A percentile compares a stretch with the other conserved stretches of the same genome.
Evolutionary conservation across 1,284 basidiomycete species (phyloP).

Genomic region (Cerioporus squamosus): DNA sequence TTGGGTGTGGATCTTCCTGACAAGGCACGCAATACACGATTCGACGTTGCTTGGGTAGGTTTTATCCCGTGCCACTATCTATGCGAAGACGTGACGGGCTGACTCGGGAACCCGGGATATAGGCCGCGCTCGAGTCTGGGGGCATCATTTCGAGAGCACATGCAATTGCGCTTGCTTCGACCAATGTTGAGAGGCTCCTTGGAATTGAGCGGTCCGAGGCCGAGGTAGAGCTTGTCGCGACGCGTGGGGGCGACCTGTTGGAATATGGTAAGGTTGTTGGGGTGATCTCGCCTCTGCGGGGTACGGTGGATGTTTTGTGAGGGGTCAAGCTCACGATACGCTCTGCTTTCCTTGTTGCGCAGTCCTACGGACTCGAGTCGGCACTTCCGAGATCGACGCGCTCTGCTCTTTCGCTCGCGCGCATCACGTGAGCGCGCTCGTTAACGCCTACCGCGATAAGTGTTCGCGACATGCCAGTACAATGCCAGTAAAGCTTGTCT

Average conservation of each 20-base stretch:
- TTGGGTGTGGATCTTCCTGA: conserved; percentile 60
- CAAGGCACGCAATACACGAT: conserved; percentile 63
- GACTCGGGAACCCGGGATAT: background rate
- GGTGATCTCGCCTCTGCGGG: conserved; percentile 41
- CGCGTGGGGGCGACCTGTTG: conserved; percentile 53
- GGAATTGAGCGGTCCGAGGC: conserved; percentile 36
- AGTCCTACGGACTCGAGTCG: too few relatives aligned
- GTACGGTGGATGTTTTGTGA: conserved; percentile 23
- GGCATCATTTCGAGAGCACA: conserved; percentile 32
- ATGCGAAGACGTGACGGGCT: background rate
- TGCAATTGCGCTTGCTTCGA: conserved; percentile 49
- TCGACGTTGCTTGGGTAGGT: conserved; percentile 61
- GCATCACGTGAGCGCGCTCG: too few relatives aligned
- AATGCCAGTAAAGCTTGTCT: too few relatives aligned
- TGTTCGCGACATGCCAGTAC: too few relatives aligned
- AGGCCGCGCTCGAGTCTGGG: conserved; percentile 10
- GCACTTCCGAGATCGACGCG: too few relatives aligned
- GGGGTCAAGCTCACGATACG: too few relatives aligned
- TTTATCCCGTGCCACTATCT: background rate
- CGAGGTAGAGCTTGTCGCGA: conserved; percentile 53
- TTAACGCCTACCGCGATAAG: too few relatives aligned
- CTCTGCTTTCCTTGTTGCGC: too few relatives aligned
- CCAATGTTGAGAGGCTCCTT: conserved; percentile 55
- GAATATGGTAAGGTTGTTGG: conserved; percentile 57
- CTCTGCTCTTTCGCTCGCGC: too few relatives aligned